phyloP scores from a whole-genome alignment of 345 rosid genomes.

The Linum lewisii region DNA sequence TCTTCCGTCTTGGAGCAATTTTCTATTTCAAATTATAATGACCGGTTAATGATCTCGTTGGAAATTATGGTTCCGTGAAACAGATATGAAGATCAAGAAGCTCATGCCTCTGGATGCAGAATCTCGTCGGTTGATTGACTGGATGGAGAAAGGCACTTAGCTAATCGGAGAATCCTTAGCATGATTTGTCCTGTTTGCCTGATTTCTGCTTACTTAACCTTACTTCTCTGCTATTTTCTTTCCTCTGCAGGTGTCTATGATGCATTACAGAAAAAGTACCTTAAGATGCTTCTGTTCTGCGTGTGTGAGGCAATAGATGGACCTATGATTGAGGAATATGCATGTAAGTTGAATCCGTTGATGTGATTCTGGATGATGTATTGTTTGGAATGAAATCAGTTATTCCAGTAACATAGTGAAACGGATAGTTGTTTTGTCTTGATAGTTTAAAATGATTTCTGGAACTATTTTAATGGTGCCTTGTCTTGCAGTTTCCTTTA shows the following conservation, averaged over 20 bases:
- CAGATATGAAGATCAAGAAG: constrained; percentile 97
- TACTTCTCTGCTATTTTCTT: not conserved
- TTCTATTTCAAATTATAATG: not conserved
- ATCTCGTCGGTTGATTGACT: constrained; percentile 88
- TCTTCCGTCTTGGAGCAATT: not conserved
- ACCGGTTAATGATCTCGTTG: not conserved
- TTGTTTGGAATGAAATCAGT: not conserved
- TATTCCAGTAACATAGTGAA: not conserved
- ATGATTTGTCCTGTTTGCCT: not conserved
- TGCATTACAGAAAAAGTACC: constrained; percentile 83
- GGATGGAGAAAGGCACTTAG: constrained; percentile 91
- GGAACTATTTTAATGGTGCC: not conserved
- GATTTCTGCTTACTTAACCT: not conserved
- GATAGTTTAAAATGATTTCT: not conserved
- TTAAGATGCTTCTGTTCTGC: constrained; percentile 81
- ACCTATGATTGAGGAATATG: constrained; percentile 78
- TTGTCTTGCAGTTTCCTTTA: constrained; percentile 72
- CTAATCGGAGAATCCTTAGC: not conserved
- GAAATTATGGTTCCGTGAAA: constrained; percentile 4
- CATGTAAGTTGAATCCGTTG: constrained; percentile 41
- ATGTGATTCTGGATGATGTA: not conserved
- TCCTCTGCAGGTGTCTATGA: constrained; percentile 64
- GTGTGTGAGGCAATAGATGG: constrained; percentile 72
- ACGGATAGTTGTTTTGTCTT: not conserved
- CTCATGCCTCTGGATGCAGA: constrained; percentile 93